phyloP scores from a whole-genome alignment of 2,329 filamentous ascomycete genomes.

The Neurospora sp. region DNA sequence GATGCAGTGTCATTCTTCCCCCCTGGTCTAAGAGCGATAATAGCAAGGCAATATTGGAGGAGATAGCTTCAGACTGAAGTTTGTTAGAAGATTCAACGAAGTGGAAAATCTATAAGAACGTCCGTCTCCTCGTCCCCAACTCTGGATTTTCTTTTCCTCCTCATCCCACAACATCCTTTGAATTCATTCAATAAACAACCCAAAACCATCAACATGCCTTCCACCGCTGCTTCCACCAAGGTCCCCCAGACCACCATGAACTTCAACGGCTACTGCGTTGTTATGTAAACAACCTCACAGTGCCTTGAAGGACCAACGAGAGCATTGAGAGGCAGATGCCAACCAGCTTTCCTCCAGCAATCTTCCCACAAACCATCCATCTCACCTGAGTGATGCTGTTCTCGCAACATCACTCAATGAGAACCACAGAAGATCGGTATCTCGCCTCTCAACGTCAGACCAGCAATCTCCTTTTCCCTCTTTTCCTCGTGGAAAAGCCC shows the following conservation, averaged over 20 bases:
- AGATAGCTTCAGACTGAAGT: not conserved
- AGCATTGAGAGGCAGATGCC: not conserved
- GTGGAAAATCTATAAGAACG: conserved; percentile 16
- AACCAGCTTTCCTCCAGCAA: not conserved
- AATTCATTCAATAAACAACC: conserved; percentile 11
- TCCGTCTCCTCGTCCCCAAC: conserved; percentile 3
- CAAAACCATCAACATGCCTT: conserved; percentile 23
- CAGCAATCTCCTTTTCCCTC: not conserved
- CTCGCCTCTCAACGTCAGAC: conserved; percentile 2
- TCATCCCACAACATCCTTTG: conserved; percentile 15
- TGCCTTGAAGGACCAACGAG: not conserved
- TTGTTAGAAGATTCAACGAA: not conserved
- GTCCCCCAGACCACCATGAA: conserved; percentile 20
- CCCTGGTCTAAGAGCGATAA: conserved; percentile 1
- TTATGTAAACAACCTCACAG: conserved; percentile 23
- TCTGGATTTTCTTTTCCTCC: conserved; percentile 10
- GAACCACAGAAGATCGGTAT: conserved; percentile 4
- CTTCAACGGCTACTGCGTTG: conserved; percentile 23
- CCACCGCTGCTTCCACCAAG: conserved; percentile 19
- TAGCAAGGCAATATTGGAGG: not conserved
- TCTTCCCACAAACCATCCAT: not conserved
- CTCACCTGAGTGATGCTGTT: not conserved
- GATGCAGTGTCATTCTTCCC: not conserved
- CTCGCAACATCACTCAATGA: not conserved
- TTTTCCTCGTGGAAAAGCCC: not conserved